phyloP scores from a whole-genome alignment of 257 asterid species.

The Solanum dulcamara region DNA sequence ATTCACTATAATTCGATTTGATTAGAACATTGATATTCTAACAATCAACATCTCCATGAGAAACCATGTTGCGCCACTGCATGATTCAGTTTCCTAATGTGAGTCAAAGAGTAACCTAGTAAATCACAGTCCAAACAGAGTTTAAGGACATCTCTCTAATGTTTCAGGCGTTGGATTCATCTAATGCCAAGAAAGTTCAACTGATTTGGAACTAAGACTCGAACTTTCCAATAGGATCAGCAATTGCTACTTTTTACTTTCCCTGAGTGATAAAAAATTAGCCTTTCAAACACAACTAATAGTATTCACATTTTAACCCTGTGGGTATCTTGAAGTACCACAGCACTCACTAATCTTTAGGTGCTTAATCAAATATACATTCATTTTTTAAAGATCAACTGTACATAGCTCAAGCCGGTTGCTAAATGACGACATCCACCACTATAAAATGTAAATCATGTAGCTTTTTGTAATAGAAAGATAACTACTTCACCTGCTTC shows the following conservation, averaged over 20 bases:
- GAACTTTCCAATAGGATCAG: not conserved
- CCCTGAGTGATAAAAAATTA: not conserved
- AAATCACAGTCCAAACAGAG: not conserved
- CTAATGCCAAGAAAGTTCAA: not conserved
- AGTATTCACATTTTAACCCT: not conserved
- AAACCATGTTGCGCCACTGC: not conserved
- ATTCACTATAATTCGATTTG: not conserved
- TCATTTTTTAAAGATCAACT: not conserved
- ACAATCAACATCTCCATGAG: not conserved
- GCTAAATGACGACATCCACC: not conserved
- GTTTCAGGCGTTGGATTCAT: not conserved
- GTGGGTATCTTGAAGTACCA: not conserved
- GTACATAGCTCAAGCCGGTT: not conserved
- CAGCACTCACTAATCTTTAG: not conserved
- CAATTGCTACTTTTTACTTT: not conserved
- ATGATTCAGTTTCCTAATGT: not conserved
- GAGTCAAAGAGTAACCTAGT: not conserved
- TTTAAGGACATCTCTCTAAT: not conserved
- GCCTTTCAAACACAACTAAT: not conserved
- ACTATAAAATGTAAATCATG: not conserved
- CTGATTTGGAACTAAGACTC: not conserved
- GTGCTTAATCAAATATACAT: not conserved
- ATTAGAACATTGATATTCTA: not conserved
- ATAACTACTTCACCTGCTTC: constrained; percentile 53
- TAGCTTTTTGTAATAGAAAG: not conserved